Evolutionary conservation across 257 asterid species (phyloP), one percentile per base, ranked within the genome.

Genomic region (Solanum neorickii): DNA sequence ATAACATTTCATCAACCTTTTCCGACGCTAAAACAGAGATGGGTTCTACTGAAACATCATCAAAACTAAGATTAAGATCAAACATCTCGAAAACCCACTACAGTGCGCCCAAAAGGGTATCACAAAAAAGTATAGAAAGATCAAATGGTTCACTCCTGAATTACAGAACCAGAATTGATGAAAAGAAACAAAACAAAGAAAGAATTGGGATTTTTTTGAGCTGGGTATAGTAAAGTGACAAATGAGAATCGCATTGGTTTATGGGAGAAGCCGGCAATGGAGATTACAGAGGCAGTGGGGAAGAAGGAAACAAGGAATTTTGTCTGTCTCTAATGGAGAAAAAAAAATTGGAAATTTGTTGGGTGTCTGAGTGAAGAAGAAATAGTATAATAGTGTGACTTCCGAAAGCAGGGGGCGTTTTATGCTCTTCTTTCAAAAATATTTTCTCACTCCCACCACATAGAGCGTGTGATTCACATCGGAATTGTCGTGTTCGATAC

Each of bases 51-150:
- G 86, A 91, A 65, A 52, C 90, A 80, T 89, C 94, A 44, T 78
- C 91, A 86, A 76, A 84, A 25, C 89, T 74, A 88, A 96, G 90
- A 90, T 95, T 92, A 88, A 95, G 94, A 93, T 92, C 94, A 66
- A 96, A 87, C 98, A 78, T 78, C 65, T 78, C 41, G 62, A 56
- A 56, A 56, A 7, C 62, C 4, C 62, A 56, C 62, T 18, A 56
- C 62, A 56, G 62, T 56, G 20, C n/a, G 5, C 8, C 5, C 62
- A 73, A 77, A 77, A 25, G 65, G 21, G 25, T 27, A 25, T 59
- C 15, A 3, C 7, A 42, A 13, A 42, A 76, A 42, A 42, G 78
- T 73, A 73, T 12, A 44, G 14, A 42, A 44, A 42, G 9, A 44
- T 42, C 23, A 77, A 77, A 42, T 15, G 62, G 14, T 8, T 35